Base-by-base conservation (phyloP, 1,139 yeast genomes). In the Sugiyamaella castrensis region DNA sequence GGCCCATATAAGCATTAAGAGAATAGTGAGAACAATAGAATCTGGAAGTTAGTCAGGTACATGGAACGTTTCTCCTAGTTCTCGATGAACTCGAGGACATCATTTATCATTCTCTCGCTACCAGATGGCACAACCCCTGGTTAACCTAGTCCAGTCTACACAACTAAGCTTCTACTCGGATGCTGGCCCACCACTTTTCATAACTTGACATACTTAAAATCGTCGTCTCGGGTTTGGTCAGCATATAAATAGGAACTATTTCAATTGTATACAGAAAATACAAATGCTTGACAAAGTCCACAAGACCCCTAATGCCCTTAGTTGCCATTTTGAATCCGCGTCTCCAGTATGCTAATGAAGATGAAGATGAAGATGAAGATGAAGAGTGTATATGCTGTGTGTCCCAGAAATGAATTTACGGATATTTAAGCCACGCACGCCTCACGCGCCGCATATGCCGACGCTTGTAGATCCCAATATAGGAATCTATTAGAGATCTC, bases 221-320 rank as follows among this genome's bases (percentile, higher is more conserved):
- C 9, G 47, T 34, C 28, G 48, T 28, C 50, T 63, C 67, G 10
- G 47, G 41, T n/a, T 38, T 32, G 16, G 62, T 60, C 57, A 63
- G 13, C 57, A 63, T 59, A 47, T 59, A 60, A 8, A 55, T 32
- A 7, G 67, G 67, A 6, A 57, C 31, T 13, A 56, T 33, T 40
- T 62, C 62, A 16, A 60, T 30, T n/a, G 57, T 30, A 47, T 58
- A 60, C 28, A 47, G 34, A 39, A 53, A 50, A 42, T 54, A 51
- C 16, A 44, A 26, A 16, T 52, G 46, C 32, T 52, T 53, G 33
- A 53, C 19, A 16, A 34, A 36, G 9, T 45, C 31, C 38, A 38
- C 26, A 10, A 35, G 28, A 15, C 48, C 38, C n/a, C 28, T 31
- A 4, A 37, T 15, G 16, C 39, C 43, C 5, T 30, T 32, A 15